Evolutionary conservation across 441 rosid species (phyloP).

Genomic region (Theobroma grandiflorum): DNA sequence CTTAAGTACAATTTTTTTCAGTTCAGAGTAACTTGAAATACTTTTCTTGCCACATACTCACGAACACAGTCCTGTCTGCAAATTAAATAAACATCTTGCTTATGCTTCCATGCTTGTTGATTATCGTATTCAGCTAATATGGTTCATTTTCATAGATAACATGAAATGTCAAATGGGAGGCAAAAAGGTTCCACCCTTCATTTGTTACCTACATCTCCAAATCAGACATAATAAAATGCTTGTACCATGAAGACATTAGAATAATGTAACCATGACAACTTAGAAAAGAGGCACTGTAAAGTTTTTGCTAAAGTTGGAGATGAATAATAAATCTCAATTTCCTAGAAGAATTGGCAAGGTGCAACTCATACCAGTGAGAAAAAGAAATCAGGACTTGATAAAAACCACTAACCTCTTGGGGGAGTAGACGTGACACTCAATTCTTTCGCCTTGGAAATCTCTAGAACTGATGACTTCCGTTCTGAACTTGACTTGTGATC

Average conservation of each 20-base stretch:
- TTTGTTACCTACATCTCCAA: not conserved
- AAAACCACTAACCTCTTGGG: constrained; percentile 52
- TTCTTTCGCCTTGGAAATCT: constrained; percentile 38
- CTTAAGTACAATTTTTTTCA: not conserved
- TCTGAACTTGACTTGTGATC: constrained; percentile 39
- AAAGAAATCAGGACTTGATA: constrained; percentile 22
- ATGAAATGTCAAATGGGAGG: constrained; percentile 1
- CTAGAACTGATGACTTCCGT: constrained; percentile 41
- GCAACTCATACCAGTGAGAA: not conserved
- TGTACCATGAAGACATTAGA: not conserved
- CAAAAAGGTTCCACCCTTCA: constrained; percentile 11
- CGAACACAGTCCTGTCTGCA: not conserved
- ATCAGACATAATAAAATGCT: not conserved
- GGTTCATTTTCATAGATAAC: not conserved
- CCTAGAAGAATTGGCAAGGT: not conserved
- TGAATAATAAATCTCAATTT: not conserved
- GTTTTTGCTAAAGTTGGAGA: constrained; percentile 4
- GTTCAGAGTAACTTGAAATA: not conserved
- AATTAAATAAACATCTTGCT: not conserved
- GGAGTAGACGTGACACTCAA: constrained; percentile 39
- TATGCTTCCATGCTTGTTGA: not conserved
- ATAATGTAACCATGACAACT: not conserved
- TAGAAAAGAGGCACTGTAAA: not conserved
- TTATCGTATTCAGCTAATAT: not conserved
- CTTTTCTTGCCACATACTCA: not conserved